Evolutionary conservation across 768 basidiomycete species (phyloP).

Genomic region (Amanita polypyramis): DNA sequence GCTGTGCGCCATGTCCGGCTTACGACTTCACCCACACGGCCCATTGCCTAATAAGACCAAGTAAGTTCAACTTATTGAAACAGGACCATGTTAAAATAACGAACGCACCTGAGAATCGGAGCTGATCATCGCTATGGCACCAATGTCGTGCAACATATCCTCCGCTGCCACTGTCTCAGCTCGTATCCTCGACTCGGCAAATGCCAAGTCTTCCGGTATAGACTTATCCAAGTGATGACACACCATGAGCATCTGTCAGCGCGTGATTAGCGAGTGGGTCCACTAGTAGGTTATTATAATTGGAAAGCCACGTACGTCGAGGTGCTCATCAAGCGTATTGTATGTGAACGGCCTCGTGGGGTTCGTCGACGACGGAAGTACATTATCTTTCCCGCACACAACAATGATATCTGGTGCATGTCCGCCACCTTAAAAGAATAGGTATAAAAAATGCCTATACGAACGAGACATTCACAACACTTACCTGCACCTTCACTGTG

Average conservation of each 20-base stretch:
- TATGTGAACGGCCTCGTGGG: slow-evolving; percentile 86
- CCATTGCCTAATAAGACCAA: slow-evolving; percentile 58
- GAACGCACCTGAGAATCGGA: slow-evolving; percentile 67
- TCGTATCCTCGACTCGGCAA: slow-evolving; percentile 95
- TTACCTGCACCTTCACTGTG: slow-evolving; percentile 91
- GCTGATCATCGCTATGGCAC: slow-evolving; percentile 94
- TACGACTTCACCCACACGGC: slow-evolving; percentile 90
- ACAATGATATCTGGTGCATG: slow-evolving; percentile 98
- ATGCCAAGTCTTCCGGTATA: slow-evolving; percentile 90
- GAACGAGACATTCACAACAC: slow-evolving; percentile 5
- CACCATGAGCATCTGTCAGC: slow-evolving; percentile 99
- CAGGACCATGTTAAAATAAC: not conserved
- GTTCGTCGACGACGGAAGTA: slow-evolving; percentile 93
- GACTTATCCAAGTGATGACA: slow-evolving; percentile 90
- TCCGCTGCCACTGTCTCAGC: slow-evolving; percentile 97
- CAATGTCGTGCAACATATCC: slow-evolving; percentile 86
- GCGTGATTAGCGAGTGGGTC: slow-evolving; percentile 43
- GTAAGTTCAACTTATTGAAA: not conserved
- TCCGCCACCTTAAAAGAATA: slow-evolving; percentile 54
- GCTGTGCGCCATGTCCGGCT: slow-evolving; percentile 95
- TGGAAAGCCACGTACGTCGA: slow-evolving; percentile 63
- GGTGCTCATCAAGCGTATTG: slow-evolving; percentile 94
- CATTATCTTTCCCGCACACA: slow-evolving; percentile 84
- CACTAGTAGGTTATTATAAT: not conserved
- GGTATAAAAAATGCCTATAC: not conserved